Conservation (phyloP, 1,284 basidiomycete species). For the Takashimella tepidaria region DNA sequence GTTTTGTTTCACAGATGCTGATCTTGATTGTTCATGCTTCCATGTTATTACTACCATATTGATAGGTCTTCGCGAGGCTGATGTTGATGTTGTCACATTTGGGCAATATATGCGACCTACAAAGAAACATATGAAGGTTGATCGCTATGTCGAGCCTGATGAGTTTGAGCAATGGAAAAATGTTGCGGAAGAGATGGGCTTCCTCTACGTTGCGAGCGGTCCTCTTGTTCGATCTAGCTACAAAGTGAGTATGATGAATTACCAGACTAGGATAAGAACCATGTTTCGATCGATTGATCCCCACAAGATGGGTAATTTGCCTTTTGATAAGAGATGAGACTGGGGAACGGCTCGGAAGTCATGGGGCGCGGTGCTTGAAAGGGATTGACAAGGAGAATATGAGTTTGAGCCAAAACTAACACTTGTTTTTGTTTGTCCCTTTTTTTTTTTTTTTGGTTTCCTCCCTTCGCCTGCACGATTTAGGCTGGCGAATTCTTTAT, state of each 20-base stretch:
- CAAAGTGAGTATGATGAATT: slow-evolving; percentile 70
- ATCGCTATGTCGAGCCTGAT: slow-evolving; percentile 86
- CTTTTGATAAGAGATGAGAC: too few relatives aligned
- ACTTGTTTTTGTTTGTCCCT: too few relatives aligned
- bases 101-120: slow-evolving; percentile 99
- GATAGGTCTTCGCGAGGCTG: slow-evolving; percentile 77
- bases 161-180: slow-evolving; percentile 91
- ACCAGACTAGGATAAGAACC: too few relatives aligned
- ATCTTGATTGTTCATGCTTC: slow-evolving; percentile 6
- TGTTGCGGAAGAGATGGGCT: slow-evolving; percentile 86
- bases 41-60: too few relatives aligned
- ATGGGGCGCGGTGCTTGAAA: too few relatives aligned
- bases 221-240: slow-evolving; percentile 95
- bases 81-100: slow-evolving; percentile 98
- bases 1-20: not conserved
- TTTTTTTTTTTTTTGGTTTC: not conserved
- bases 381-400: too few relatives aligned
- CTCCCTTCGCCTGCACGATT: not conserved
- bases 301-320: too few relatives aligned
- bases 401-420: too few relatives aligned
- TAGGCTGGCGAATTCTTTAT: slow-evolving; percentile 90
- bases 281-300: too few relatives aligned
- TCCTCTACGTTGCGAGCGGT: slow-evolving; percentile 95
- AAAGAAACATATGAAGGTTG: slow-evolving; percentile 98
- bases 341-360: too few relatives aligned